These are phyloP conservation scores for Cryptosporidium canis DNA, from an alignment of 169 alveolate species.

Conservation along the genomic window DNA sequence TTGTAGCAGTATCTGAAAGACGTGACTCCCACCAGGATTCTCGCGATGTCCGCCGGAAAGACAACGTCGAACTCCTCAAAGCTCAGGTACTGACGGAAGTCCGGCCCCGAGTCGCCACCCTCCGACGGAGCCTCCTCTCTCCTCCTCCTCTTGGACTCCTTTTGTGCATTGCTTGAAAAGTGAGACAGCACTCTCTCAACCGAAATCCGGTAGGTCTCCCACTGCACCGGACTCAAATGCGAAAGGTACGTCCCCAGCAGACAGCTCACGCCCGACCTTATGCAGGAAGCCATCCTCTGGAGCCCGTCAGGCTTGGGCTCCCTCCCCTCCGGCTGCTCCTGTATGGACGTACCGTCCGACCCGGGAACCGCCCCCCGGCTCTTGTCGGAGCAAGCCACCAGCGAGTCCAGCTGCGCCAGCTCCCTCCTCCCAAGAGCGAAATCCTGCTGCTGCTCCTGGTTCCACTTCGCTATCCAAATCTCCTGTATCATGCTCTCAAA, in stretches of 20 bases:
- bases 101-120: background rate
- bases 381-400: background rate
- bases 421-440: background rate
- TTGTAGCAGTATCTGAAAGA: slow-evolving; percentile 9
- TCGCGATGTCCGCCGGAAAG: slow-evolving; percentile 41
- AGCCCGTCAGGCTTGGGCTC: background rate
- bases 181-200: background rate
- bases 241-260: background rate
- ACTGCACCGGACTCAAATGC: slow-evolving; percentile 29
- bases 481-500: background rate
- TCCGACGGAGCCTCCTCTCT: background rate
- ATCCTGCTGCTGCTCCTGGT: background rate
- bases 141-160: background rate
- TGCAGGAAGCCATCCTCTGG: slow-evolving; percentile 6
- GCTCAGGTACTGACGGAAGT: background rate
- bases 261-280: slow-evolving; percentile 8
- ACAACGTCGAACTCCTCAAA: slow-evolving; percentile 21
- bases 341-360: too few species aligned
- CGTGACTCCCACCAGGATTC: slow-evolving; percentile 22
- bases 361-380: too few species aligned
- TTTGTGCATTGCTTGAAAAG: background rate
- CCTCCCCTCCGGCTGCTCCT: background rate
- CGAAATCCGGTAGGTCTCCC: slow-evolving; percentile 44
- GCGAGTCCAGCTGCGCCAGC: background rate
- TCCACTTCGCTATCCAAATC: background rate